Base-by-base conservation (phyloP, 768 basidiomycete species). In the Solioccasus polychromus region DNA sequence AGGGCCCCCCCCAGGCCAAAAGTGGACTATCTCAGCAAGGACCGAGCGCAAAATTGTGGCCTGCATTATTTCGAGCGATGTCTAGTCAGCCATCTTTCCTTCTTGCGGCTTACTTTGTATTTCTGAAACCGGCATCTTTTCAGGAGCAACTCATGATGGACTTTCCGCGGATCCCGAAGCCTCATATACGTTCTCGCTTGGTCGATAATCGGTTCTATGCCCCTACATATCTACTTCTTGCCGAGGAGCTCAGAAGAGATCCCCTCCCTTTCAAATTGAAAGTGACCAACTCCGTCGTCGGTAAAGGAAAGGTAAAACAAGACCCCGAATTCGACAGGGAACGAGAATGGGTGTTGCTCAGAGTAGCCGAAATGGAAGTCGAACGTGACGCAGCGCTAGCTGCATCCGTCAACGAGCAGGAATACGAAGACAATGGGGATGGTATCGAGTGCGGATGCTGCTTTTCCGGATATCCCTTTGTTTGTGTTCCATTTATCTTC, bases 361-460 rank as follows among this genome's bases (percentile, higher is more conserved):
- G 64, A 52, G 50, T 66, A 1, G 55, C 53, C 3, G 68, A 68
- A 30, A 53, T 63, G 20, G 59, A 50, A 22, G 15, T 35, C 1
- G 47, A 50, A 44, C 45, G 50, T 20, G 69, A 70, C 20, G 63
- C 59, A 22, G 61, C 54, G 11, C 51, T 58, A 1, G 67, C 66
- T 19, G 64, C 69, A 35, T 60, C 67, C 28, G 50, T 64, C 30
- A 62, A 66, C 38, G 63, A 71, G 44, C 62, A 74, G n/a, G 74
- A 72, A 32, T 67, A 71, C 20, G 69, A 73, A 17, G 79, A 76
- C 25, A 71, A 64, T 8, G 74, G 73, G 8, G 77, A 72, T 39
- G 86, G 83, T 3, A 80, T 93, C 28, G 90, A 93, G 56, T 94
- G 92, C 56, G 87, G 85, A 11, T 94, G 92, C 57, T 96, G 92